phyloP scores from a whole-genome alignment of 2,329 filamentous ascomycete genomes.

The Pseudogymnoascus sp. region DNA sequence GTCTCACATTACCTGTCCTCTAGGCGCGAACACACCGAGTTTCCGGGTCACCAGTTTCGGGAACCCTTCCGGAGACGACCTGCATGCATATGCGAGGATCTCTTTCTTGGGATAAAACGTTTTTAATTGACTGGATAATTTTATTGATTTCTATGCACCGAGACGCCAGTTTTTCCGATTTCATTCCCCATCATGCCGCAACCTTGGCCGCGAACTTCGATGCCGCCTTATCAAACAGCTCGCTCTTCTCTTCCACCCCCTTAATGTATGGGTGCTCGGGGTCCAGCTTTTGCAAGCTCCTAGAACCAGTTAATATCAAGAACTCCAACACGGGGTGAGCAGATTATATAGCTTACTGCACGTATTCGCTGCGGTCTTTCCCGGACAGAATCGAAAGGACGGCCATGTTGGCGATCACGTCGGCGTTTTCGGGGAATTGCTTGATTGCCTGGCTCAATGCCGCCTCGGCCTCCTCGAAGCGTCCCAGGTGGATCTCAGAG shows the following conservation, averaged over 20 bases:
- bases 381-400: conserved; percentile 73
- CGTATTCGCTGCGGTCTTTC: conserved; percentile 57
- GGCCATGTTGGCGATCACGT: conserved; percentile 74
- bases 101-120: neutral
- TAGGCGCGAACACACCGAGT: neutral
- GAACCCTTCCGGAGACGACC: neutral
- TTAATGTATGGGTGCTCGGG: conserved; percentile 62
- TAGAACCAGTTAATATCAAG: conserved; percentile 23
- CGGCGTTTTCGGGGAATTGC: conserved; percentile 61
- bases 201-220: conserved; percentile 83
- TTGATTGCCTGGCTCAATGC: conserved; percentile 73
- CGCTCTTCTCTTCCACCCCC: conserved; percentile 77
- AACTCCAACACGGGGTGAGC: neutral
- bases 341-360: conserved; percentile 43
- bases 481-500: conserved; percentile 81
- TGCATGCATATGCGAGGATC: neutral
- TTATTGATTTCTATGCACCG: conserved; percentile 1
- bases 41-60: neutral
- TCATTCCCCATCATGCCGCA: conserved; percentile 36
- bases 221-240: conserved; percentile 78
- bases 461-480: conserved; percentile 79
- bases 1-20: neutral
- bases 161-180: neutral
- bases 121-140: neutral
- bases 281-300: conserved; percentile 48